Conservation (phyloP, 345 rosid genomes). For the Passiflora organensis region DNA sequence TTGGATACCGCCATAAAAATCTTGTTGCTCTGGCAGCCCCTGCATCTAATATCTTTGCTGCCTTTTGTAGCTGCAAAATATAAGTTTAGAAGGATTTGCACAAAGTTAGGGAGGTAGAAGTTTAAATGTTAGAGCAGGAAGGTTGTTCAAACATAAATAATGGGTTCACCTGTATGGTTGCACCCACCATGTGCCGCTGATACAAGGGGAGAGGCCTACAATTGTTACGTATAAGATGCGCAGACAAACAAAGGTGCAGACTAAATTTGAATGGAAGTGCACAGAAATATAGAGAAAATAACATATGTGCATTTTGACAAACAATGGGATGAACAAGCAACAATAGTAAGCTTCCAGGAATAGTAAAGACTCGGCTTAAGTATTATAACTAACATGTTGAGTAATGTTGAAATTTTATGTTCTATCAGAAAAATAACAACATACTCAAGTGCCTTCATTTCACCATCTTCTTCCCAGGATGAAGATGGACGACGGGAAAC, state of each 20-base stretch:
- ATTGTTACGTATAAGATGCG: slow-evolving; percentile 7
- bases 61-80: slow-evolving; percentile 74
- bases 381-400: no score
- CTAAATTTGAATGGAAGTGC: background rate
- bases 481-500: slow-evolving; percentile 63
- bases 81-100: slow-evolving; percentile 11
- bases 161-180: slow-evolving; percentile 67
- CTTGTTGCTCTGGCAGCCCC: slow-evolving; percentile 96
- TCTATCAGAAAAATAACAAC: no score
- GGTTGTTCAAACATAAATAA: slow-evolving; percentile 5
- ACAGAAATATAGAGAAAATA: no score
- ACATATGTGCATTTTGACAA: no score
- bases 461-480: slow-evolving; percentile 94
- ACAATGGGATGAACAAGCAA: no score
- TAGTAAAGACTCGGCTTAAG: no score
- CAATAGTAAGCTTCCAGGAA: no score
- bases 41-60: slow-evolving; percentile 80
- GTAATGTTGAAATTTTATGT: no score
- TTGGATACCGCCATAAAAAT: slow-evolving; percentile 96
- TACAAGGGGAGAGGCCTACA: slow-evolving; percentile 92
- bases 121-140: background rate
- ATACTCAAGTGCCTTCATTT: slow-evolving; percentile 88
- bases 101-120: slow-evolving; percentile 1
- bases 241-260: no score
- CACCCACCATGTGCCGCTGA: slow-evolving; percentile 76